Evolutionary conservation across 2,329 filamentous ascomycete genomes (phyloP).

Genomic region (Dactylellina leptospora): DNA sequence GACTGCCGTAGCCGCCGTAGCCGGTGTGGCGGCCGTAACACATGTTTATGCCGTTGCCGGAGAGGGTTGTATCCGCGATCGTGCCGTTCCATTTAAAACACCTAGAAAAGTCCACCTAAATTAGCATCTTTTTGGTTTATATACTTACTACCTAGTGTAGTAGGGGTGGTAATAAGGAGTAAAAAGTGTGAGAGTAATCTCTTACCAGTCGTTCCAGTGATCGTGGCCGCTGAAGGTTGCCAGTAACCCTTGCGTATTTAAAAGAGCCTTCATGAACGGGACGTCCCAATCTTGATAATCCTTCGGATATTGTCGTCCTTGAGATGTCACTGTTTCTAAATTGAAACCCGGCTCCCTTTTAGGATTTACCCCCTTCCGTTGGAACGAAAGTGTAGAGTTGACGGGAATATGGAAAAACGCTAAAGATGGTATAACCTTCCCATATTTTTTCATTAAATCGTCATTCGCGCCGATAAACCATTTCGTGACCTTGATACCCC

Average conservation of each 20-base stretch:
- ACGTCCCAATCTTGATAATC: constrained; percentile 65
- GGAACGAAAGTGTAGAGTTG: constrained; percentile 60
- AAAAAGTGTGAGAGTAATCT: constrained; percentile 54
- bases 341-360: constrained; percentile 63
- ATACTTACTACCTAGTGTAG: background rate
- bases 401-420: constrained; percentile 68
- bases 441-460: constrained; percentile 58
- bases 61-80: constrained; percentile 57
- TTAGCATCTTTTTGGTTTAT: background rate
- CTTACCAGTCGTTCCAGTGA: constrained; percentile 70
- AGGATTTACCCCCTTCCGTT: constrained; percentile 60
- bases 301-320: constrained; percentile 47
- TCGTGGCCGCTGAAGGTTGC: constrained; percentile 73
- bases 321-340: constrained; percentile 57
- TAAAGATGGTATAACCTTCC: constrained; percentile 63
- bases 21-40: constrained; percentile 74
- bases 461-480: constrained; percentile 63
- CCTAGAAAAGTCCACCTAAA: background rate
- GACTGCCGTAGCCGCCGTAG: constrained; percentile 67
- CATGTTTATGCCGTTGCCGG: constrained; percentile 63
- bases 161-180: background rate
- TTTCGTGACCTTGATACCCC: constrained; percentile 55
- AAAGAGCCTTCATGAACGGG: constrained; percentile 71
- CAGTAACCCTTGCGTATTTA: constrained; percentile 66
- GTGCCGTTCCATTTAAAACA: constrained; percentile 13